These are phyloP conservation scores for Spiromastix sp. DNA, from an alignment of 2,329 filamentous ascomycete species.

Conservation along the genomic window DNA sequence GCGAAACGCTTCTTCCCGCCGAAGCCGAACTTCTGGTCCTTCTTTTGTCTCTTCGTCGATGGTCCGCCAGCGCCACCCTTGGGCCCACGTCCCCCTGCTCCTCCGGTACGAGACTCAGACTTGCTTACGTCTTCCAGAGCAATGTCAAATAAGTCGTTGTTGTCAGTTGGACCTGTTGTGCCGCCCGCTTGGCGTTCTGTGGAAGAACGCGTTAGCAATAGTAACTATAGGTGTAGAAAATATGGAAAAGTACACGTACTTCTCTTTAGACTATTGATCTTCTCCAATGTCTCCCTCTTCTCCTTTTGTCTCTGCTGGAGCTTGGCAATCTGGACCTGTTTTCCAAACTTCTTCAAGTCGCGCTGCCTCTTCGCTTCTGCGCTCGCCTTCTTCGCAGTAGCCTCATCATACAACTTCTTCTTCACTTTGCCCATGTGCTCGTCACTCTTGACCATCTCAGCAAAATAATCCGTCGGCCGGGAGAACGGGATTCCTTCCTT, in stretches of 20 bases:
- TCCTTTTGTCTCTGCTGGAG: constrained; percentile 86
- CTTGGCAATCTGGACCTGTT: constrained; percentile 94
- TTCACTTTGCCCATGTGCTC: constrained; percentile 98
- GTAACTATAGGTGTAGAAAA: constrained; percentile 10
- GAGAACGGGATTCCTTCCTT: constrained; percentile 79
- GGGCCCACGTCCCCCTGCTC: constrained; percentile 24
- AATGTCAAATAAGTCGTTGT: constrained; percentile 85
- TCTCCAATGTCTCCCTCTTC: constrained; percentile 87
- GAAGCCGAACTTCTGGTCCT: constrained; percentile 88
- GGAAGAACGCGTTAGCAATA: constrained; percentile 12
- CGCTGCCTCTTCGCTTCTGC: constrained; percentile 84
- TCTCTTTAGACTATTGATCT: constrained; percentile 89
- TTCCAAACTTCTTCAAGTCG: constrained; percentile 98
- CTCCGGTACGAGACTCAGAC: constrained; percentile 37
- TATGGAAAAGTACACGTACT: constrained; percentile 51
- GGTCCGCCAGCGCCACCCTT: constrained; percentile 26
- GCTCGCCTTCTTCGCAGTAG: constrained; percentile 81
- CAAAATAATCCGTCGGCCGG: constrained; percentile 88
- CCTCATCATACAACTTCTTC: constrained; percentile 83
- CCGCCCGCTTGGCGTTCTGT: constrained; percentile 66
- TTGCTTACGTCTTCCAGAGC: constrained; percentile 63
- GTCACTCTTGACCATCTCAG: constrained; percentile 97
- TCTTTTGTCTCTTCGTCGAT: constrained; percentile 71
- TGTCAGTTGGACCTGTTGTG: constrained; percentile 55
- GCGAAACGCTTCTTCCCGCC: constrained; percentile 87